phyloP scores from a whole-genome alignment of 371 early-diverging fungal species.

The Mucor velutinosus region DNA sequence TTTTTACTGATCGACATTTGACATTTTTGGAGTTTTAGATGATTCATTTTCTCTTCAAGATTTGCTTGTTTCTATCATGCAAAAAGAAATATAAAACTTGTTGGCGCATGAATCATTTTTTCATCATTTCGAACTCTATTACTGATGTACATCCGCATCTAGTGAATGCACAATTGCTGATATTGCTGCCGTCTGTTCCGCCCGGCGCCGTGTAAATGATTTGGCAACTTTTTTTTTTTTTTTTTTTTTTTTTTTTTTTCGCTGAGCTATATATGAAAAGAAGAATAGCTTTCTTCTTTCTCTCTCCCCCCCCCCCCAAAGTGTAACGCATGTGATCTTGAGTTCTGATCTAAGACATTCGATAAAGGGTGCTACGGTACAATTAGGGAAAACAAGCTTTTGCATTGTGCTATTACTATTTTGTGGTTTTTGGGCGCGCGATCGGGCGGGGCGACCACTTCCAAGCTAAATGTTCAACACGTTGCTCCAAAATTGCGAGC shows the following conservation, averaged over 20 bases:
- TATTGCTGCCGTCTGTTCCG: neutral
- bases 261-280: neutral
- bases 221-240: neutral
- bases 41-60: no score
- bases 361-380: slow-evolving; percentile 3
- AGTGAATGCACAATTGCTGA: no score
- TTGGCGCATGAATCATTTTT: no score
- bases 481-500: neutral
- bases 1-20: no score
- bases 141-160: no score
- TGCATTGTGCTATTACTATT: neutral
- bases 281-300: no score
- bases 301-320: neutral
- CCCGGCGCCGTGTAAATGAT: neutral
- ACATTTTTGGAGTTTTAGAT: no score
- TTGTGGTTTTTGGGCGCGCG: neutral
- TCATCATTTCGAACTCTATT: no score
- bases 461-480: neutral
- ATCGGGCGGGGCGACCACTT: neutral
- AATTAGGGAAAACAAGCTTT: neutral
- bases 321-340: slow-evolving; percentile 1
- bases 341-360: neutral
- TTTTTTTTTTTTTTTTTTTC: neutral
- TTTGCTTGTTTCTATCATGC: no score
- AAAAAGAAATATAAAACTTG: no score